A percentile compares a stretch with the other conserved stretches of the same genome.
Conservation (phyloP, 2,329 filamentous ascomycete genomes). For the Fulvia fulva region DNA sequence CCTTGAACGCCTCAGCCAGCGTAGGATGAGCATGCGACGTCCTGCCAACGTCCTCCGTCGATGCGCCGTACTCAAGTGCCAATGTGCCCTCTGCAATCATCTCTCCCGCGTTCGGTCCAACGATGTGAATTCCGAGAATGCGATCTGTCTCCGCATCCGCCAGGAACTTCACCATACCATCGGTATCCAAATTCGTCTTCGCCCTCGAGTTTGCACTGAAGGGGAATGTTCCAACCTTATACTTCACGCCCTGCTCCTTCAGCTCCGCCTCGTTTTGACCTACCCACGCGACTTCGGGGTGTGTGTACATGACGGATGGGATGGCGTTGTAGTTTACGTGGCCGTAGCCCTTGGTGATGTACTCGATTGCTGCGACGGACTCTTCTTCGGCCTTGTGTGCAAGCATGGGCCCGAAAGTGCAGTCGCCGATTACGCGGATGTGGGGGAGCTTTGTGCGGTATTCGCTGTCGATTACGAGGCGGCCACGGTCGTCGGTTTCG, state of each 20-base stretch:
- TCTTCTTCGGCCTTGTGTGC: slow-evolving; percentile 99
- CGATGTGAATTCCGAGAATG: slow-evolving; percentile 92
- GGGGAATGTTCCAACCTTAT: slow-evolving; percentile 90
- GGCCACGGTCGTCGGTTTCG: slow-evolving; percentile 87
- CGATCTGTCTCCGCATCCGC: slow-evolving; percentile 95
- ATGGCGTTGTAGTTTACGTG: slow-evolving; percentile 99
- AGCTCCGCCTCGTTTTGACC: slow-evolving; percentile 96
- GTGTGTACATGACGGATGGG: slow-evolving; percentile 98
- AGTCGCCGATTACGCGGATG: slow-evolving; percentile 94
- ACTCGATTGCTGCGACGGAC: slow-evolving; percentile 89
- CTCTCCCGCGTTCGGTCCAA: slow-evolving; percentile 92
- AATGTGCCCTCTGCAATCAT: slow-evolving; percentile 98
- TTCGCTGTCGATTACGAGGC: slow-evolving; percentile 95
- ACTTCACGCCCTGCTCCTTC: slow-evolving; percentile 83
- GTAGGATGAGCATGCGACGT: slow-evolving; percentile 97
- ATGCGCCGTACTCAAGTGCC: slow-evolving; percentile 93
- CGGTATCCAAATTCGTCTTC: slow-evolving; percentile 96
- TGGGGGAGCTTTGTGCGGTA: slow-evolving; percentile 97
- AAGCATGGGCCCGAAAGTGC: slow-evolving; percentile 91
- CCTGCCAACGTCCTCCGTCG: slow-evolving; percentile 87
- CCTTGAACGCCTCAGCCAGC: slow-evolving; percentile 96
- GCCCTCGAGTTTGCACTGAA: slow-evolving; percentile 98
- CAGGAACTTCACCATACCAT: slow-evolving; percentile 95
- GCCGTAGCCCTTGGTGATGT: slow-evolving; percentile 95
- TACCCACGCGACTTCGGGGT: slow-evolving; percentile 98